These are phyloP conservation scores for Schizochytrium sp. DNA, from an alignment of 108 stramenopile species.

Conservation along the genomic window DNA sequence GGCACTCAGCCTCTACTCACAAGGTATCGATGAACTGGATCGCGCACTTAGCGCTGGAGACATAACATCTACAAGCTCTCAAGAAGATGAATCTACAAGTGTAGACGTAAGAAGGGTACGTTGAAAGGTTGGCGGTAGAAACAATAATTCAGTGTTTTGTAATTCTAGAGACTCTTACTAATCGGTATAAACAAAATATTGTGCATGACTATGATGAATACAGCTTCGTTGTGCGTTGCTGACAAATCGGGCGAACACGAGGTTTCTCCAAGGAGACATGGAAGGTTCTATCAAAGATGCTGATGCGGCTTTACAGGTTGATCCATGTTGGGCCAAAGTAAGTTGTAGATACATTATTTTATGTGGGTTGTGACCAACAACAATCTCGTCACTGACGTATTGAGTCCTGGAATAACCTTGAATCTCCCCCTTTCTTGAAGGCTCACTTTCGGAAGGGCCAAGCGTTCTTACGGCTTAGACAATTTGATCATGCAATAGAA, in stretches of 20 bases:
- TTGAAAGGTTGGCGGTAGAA: too few species aligned
- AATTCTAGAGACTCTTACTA: too few species aligned
- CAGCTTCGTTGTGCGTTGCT: slow-evolving; percentile 43
- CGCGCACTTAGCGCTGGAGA: background rate
- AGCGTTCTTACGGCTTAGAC: background rate
- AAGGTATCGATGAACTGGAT: background rate
- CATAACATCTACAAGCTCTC: too few species aligned
- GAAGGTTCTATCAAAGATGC: slow-evolving; percentile 5
- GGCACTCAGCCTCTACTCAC: slow-evolving; percentile 3
- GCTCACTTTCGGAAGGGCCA: slow-evolving; percentile 51
- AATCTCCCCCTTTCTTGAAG: background rate
- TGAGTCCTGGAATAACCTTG: too few species aligned
- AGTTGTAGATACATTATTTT: background rate
- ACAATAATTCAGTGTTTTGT: too few species aligned
- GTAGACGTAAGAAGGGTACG: too few species aligned
- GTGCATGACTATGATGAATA: background rate
- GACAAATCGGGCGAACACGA: slow-evolving; percentile 50
- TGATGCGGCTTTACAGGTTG: slow-evolving; percentile 15
- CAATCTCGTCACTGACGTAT: too few species aligned
- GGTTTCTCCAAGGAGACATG: background rate
- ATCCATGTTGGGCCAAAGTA: slow-evolving; percentile 17
- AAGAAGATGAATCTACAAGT: too few species aligned
- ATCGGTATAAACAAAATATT: too few species aligned
- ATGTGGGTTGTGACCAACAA: too few species aligned
- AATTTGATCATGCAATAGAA: slow-evolving; percentile 13